phyloP scores from a whole-genome alignment of 345 rosid genomes.

The Gossypium longicalyx region DNA sequence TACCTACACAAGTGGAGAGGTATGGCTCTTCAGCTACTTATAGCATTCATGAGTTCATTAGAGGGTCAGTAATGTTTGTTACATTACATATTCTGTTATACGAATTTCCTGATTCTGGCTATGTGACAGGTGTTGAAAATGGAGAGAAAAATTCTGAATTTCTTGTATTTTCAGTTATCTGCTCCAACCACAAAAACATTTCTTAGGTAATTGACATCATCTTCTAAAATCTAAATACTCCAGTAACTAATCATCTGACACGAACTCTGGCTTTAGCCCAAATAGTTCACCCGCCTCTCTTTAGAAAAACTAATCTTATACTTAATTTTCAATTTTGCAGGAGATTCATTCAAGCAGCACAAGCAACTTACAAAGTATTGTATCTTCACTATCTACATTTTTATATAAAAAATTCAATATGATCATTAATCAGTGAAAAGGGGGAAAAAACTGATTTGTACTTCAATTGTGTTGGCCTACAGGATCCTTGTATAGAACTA shows the following conservation, averaged over 20 bases:
- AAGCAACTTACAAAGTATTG: slow-evolving; percentile 59
- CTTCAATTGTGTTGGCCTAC: slow-evolving; percentile 13
- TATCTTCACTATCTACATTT: not conserved
- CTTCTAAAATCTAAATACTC: not conserved
- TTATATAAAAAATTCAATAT: not conserved
- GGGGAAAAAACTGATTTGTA: not conserved
- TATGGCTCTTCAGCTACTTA: slow-evolving; percentile 20
- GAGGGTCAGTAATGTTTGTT: not conserved
- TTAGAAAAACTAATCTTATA: not conserved
- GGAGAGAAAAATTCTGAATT: slow-evolving; percentile 71
- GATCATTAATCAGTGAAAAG: not conserved
- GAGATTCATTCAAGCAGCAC: slow-evolving; percentile 86
- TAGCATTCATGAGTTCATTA: not conserved
- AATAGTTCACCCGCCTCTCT: not conserved
- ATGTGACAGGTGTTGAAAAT: slow-evolving; percentile 73
- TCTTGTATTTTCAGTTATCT: slow-evolving; percentile 64
- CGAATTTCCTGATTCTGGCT: slow-evolving; percentile 25
- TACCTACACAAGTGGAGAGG: slow-evolving; percentile 76
- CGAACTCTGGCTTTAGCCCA: not conserved
- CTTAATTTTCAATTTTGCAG: slow-evolving; percentile 36
- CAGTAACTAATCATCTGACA: not conserved
- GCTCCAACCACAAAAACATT: slow-evolving; percentile 84
- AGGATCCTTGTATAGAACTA: slow-evolving; percentile 64
- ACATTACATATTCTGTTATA: slow-evolving; percentile 15
- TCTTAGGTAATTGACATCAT: slow-evolving; percentile 55